Conservation (phyloP, 2,329 filamentous ascomycete species). For the Penicillium aurantiogriseum region DNA sequence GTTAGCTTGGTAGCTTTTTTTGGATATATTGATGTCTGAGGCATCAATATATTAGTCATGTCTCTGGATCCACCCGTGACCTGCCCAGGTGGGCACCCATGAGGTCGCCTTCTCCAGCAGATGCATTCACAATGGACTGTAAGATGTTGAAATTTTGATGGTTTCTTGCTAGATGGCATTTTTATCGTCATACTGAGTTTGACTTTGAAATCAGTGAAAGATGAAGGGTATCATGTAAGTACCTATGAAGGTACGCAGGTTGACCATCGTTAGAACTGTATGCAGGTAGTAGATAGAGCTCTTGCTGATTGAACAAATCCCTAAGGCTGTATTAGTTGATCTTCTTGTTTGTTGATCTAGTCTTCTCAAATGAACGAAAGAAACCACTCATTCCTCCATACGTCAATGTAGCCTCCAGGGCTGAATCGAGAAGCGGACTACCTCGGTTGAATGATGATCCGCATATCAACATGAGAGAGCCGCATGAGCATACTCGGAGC, state of each 20-base stretch:
- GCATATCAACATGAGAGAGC: constrained; percentile 29
- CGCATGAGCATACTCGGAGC: constrained; percentile 19
- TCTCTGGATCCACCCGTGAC: not conserved
- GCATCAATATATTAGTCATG: constrained; percentile 18
- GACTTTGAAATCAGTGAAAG: not conserved
- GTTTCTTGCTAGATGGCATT: not conserved
- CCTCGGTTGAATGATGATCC: constrained; percentile 39
- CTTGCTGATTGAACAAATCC: no score
- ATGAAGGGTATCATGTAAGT: not conserved
- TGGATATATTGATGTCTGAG: constrained; percentile 11
- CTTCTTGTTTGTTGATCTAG: no score
- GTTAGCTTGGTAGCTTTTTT: constrained; percentile 7
- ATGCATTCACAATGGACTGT: not conserved
- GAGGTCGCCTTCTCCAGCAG: not conserved
- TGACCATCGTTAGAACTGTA: not conserved
- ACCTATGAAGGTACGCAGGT: not conserved
- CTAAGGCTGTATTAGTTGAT: not conserved
- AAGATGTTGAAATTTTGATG: not conserved
- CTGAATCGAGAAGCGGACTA: constrained; percentile 10
- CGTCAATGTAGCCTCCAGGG: not conserved
- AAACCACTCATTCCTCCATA: not conserved
- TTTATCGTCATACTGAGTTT: not conserved
- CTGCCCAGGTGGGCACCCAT: not conserved
- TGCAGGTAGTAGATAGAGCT: not conserved
- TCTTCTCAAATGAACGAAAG: no score